These are phyloP conservation scores for Paraglomus occultum DNA, from an alignment of 192 early-diverging fungal species.

Conservation along the genomic window DNA sequence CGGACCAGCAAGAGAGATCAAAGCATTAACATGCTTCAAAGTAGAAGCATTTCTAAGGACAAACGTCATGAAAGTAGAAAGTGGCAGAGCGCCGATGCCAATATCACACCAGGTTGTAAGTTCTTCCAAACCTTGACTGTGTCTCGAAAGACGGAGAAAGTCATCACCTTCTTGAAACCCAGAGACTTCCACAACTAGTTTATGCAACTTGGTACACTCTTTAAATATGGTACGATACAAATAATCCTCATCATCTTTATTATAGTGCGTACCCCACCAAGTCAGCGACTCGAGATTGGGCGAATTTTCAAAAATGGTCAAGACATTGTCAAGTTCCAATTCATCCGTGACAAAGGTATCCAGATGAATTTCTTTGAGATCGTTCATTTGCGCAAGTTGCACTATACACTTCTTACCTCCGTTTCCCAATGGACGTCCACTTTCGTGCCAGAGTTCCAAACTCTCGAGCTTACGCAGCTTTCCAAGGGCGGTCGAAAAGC, in stretches of 20 bases:
- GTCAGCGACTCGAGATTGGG: conserved; percentile 8
- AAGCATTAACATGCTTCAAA: conserved; percentile 4
- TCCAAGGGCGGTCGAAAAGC: not conserved
- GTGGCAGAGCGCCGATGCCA: conserved; percentile 13
- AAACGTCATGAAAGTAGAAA: conserved; percentile 22
- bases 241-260: conserved; percentile 6
- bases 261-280: conserved; percentile 15
- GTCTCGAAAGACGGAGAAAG: conserved; percentile 8
- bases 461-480: not conserved
- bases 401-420: conserved; percentile 19
- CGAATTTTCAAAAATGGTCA: conserved; percentile 5
- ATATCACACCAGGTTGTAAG: not conserved
- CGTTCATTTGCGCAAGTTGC: not conserved
- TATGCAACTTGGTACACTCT: conserved; percentile 8
- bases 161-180: conserved; percentile 20
- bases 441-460: conserved; percentile 21
- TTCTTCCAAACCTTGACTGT: conserved; percentile 9
- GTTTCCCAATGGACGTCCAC: conserved; percentile 18
- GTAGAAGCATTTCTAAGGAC: conserved; percentile 4
- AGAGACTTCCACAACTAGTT: conserved; percentile 6
- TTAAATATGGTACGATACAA: conserved; percentile 13
- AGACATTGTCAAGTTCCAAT: conserved; percentile 12
- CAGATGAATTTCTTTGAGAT: conserved; percentile 15
- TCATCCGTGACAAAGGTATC: conserved; percentile 14
- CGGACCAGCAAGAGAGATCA: conserved; percentile 11